These are phyloP conservation scores for Fusarium foetens DNA, from an alignment of 2,329 filamentous ascomycete species.

Conservation along the genomic window DNA sequence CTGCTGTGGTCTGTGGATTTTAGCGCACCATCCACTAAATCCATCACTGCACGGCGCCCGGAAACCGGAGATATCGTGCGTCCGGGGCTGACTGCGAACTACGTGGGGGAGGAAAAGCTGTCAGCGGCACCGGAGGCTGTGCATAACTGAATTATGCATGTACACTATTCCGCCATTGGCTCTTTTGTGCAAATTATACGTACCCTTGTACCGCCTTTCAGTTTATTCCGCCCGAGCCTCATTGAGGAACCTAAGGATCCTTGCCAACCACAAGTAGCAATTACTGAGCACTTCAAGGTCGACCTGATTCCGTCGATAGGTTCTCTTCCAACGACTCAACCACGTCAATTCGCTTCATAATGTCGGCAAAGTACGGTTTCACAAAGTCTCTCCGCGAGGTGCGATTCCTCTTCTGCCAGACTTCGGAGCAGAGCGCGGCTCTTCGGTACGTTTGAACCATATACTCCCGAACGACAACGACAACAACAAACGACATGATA, in stretches of 20 bases:
- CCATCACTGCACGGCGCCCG: conserved; percentile 7
- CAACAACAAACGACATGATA: conserved; percentile 2
- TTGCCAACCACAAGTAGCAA: conserved; percentile 47
- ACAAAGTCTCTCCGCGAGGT: conserved; percentile 90
- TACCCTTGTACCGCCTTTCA: conserved; percentile 6
- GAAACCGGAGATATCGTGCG: conserved; percentile 38
- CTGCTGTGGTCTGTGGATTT: not conserved
- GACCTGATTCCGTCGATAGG: conserved; percentile 2
- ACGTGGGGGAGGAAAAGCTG: conserved; percentile 2
- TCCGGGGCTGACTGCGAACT: conserved; percentile 8
- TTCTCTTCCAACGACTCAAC: not conserved
- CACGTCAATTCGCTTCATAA: conserved; percentile 53
- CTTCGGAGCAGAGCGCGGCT: conserved; percentile 87
- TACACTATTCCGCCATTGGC: conserved; percentile 3
- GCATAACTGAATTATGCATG: conserved; percentile 17
- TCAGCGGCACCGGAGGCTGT: conserved; percentile 31
- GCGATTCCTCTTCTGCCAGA: conserved; percentile 97
- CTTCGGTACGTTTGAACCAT: conserved; percentile 72
- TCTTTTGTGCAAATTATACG: conserved; percentile 22
- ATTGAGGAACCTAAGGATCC: conserved; percentile 21
- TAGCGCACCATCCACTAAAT: conserved; percentile 22
- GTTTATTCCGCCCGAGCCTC: conserved; percentile 40
- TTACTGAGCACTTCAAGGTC: conserved; percentile 41
- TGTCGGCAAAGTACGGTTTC: conserved; percentile 96
- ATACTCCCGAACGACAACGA: not conserved